A percentile compares a stretch with the other conserved stretches of the same genome.
Conservation (phyloP, 331 rosid genomes). For the Phaseolus coccineus region DNA sequence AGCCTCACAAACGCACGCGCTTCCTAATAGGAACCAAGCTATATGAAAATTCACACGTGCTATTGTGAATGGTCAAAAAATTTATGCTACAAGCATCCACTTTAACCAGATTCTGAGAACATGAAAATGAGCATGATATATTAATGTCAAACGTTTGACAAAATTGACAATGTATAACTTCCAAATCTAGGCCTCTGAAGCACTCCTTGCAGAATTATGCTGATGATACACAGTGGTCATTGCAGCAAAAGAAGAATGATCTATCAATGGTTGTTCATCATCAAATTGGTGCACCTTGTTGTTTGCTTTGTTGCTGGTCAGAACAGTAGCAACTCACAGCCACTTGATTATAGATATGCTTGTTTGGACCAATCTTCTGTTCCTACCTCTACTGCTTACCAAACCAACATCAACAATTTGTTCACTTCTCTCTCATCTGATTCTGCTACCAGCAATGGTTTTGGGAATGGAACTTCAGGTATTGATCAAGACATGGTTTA, state of each 20-base stretch:
- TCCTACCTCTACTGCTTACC: slow-evolving; percentile 48
- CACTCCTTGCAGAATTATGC: neutral
- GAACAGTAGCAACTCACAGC: slow-evolving; percentile 33
- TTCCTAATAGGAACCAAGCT: neutral
- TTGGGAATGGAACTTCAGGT: slow-evolving; percentile 45
- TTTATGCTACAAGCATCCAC: neutral
- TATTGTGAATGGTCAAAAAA: slow-evolving; percentile 5
- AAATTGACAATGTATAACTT: neutral
- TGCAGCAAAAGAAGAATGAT: slow-evolving; percentile 31
- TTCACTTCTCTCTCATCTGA: slow-evolving; percentile 42
- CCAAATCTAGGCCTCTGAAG: neutral
- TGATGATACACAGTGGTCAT: slow-evolving; percentile 6
- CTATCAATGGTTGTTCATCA: slow-evolving; percentile 31
- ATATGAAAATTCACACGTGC: neutral
- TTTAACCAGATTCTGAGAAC: slow-evolving; percentile 1
- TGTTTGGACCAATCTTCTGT: slow-evolving; percentile 50
- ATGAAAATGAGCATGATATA: neutral
- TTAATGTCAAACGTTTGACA: slow-evolving; percentile 29
- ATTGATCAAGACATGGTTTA: slow-evolving; percentile 39
- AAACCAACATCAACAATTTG: slow-evolving; percentile 46
- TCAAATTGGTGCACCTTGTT: slow-evolving; percentile 28
- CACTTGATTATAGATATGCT: slow-evolving; percentile 50
- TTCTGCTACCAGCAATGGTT: slow-evolving; percentile 52
- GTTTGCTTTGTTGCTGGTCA: slow-evolving; percentile 24
- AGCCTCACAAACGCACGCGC: too few relatives aligned